These are phyloP conservation scores for Medicago lupulina DNA, from an alignment of 306 rosid species.

Conservation along the genomic window DNA sequence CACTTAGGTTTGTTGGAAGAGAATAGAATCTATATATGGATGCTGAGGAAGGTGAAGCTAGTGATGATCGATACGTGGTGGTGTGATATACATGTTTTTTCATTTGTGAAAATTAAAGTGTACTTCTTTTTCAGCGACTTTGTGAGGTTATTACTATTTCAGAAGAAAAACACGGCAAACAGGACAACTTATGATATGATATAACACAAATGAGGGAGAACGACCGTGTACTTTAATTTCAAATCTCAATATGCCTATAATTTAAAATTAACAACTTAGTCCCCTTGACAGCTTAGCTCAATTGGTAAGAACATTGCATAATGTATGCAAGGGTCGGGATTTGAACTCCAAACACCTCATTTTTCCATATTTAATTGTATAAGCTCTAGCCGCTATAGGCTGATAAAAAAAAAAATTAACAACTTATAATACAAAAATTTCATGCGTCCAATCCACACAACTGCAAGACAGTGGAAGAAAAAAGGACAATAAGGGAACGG, in stretches of 20 bases:
- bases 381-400: too few relatives aligned
- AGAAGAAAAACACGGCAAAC: conserved; percentile 9
- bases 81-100: background rate
- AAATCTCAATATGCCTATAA: background rate
- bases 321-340: too few relatives aligned
- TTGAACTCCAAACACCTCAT: too few relatives aligned
- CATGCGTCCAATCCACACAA: conserved; percentile 2
- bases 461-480: background rate
- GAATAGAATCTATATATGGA: background rate
- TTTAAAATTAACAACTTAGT: background rate
- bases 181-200: conserved; percentile 9
- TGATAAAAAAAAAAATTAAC: too few relatives aligned
- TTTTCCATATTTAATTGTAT: too few relatives aligned
- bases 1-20: too few relatives aligned
- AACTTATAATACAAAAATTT: background rate
- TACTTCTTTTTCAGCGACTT: background rate
- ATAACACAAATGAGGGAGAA: background rate
- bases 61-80: background rate
- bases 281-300: too few relatives aligned
- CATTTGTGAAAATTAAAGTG: background rate
- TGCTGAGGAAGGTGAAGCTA: background rate
- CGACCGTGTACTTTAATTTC: background rate
- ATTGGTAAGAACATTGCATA: too few relatives aligned
- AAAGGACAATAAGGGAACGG: background rate
- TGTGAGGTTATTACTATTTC: conserved; percentile 19